Base-by-base conservation (phyloP, 805 yeast species). In the Schwanniomyces occidentalis region DNA sequence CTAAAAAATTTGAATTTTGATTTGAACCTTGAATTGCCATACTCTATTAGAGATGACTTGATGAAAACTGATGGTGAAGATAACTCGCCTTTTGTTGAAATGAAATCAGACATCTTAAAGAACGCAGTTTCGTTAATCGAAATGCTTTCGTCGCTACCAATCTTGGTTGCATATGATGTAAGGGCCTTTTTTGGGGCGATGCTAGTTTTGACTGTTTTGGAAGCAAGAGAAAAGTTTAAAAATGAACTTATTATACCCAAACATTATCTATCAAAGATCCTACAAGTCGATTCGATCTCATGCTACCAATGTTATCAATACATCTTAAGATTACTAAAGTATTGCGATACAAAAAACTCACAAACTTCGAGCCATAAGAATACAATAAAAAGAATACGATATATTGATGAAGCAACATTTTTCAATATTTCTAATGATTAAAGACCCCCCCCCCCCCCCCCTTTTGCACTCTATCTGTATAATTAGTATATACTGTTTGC, bases 1-100 rank as follows among this genome's bases (percentile, higher is more conserved):
- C 46, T 68, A 15, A 58, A 60, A 42, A 48, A 56, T 22, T 51
- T 68, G 22, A 65, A 67, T 36, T 68, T 68, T 28, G 74, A 68
- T 40, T 46, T 68, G 27, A 57, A 56, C 35, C 40, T 65, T 6
- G 61, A 56, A n/a, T 57, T 65, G 26, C 74, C 74, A 3, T 68
- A 68, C 43, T 49, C 51, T 13, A 45, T 62, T 12, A 41, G 56
- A 32, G 70, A 64, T 25, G 39, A 39, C 3, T 40, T 63, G 8
- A 16, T 48, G 12, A 24, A 24, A 7, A 9, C 7, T n/a, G 30
- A 27, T 18, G 30, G 17, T 16, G 26, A 26, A 3, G 24, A 17
- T n/a, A 21, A 24, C 4, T 35, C 38, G 6, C 15, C 39, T 3
- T 52, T 48, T 30, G 27, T 37, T 14, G 45, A 46, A 13, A 52